Percentiles rank a stretch among this genome's conserved stretches.
Evolutionary conservation across 2,329 filamentous ascomycete genomes (phyloP).

Genomic region (Sclerotinia sclerotiorum): DNA sequence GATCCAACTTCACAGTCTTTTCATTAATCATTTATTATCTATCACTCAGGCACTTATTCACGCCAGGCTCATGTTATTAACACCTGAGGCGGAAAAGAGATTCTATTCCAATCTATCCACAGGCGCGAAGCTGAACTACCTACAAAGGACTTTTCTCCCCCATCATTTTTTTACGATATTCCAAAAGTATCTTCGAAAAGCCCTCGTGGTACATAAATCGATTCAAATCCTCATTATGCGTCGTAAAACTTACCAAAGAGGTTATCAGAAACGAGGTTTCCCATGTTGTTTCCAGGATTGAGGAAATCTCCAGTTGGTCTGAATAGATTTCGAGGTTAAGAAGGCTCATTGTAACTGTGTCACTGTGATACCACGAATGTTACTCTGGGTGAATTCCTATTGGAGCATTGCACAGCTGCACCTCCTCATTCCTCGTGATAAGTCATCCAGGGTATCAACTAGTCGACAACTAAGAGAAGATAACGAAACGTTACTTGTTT

Average conservation of each 20-base stretch:
- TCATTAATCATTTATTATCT: background rate
- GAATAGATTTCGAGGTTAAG: background rate
- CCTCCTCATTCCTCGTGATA: background rate
- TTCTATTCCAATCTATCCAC: background rate
- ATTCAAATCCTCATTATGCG: background rate
- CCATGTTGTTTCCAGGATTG: background rate
- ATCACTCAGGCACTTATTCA: slow-evolving; percentile 20
- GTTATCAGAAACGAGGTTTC: background rate
- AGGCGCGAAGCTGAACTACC: background rate
- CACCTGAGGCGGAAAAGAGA: slow-evolving; percentile 16
- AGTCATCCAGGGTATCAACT: background rate
- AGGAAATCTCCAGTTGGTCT: background rate
- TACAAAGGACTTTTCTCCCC: background rate
- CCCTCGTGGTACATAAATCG: background rate
- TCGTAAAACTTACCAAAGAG: slow-evolving; percentile 6
- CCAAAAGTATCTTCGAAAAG: background rate
- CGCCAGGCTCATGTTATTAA: slow-evolving; percentile 13
- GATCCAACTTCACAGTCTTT: background rate
- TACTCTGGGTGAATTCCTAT: background rate
- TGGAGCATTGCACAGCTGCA: background rate
- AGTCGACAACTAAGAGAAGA: background rate
- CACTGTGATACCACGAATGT: background rate
- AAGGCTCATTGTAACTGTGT: background rate
- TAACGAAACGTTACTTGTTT: background rate
- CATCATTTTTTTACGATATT: background rate